These are phyloP conservation scores for Lathyrus oleraceus DNA, from an alignment of 306 rosid species.

Conservation along the genomic window DNA sequence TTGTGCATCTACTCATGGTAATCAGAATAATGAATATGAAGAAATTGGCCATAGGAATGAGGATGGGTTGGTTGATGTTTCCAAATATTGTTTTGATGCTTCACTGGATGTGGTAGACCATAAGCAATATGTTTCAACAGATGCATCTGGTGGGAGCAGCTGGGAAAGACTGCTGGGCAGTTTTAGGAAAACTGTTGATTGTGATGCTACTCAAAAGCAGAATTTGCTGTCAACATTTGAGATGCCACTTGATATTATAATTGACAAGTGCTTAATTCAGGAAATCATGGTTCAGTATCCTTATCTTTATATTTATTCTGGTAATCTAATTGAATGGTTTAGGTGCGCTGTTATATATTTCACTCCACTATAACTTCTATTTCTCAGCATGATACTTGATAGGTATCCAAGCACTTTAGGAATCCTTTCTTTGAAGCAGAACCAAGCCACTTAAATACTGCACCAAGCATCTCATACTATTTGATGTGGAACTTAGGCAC, in stretches of 20 bases:
- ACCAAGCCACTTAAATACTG: constrained; percentile 13
- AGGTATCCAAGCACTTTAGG: neutral
- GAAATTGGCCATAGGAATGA: constrained; percentile 39
- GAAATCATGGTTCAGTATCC: constrained; percentile 97
- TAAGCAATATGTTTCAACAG: constrained; percentile 34
- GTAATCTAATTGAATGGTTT: constrained; percentile 17
- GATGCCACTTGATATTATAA: constrained; percentile 82
- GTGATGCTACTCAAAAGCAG: constrained; percentile 46
- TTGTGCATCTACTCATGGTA: constrained; percentile 36
- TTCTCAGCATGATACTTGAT: constrained; percentile 14
- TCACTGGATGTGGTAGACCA: constrained; percentile 41
- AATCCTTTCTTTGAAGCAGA: neutral
- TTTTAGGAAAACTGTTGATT: constrained; percentile 36
- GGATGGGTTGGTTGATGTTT: constrained; percentile 43
- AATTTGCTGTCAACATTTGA: constrained; percentile 50
- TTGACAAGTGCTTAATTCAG: constrained; percentile 87
- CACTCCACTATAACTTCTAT: constrained; percentile 23
- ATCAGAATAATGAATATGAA: constrained; percentile 39
- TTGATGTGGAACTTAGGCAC: neutral
- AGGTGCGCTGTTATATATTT: constrained; percentile 10
- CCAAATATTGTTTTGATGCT: constrained; percentile 35
- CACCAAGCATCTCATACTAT: constrained; percentile 14
- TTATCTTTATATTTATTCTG: constrained; percentile 35
- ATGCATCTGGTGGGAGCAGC: constrained; percentile 77
- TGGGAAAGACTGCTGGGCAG: constrained; percentile 81